Percentiles rank a stretch among this genome's conserved stretches.
phyloP scores from a whole-genome alignment of 441 rosid genomes.

The Erysimum pusillum region DNA sequence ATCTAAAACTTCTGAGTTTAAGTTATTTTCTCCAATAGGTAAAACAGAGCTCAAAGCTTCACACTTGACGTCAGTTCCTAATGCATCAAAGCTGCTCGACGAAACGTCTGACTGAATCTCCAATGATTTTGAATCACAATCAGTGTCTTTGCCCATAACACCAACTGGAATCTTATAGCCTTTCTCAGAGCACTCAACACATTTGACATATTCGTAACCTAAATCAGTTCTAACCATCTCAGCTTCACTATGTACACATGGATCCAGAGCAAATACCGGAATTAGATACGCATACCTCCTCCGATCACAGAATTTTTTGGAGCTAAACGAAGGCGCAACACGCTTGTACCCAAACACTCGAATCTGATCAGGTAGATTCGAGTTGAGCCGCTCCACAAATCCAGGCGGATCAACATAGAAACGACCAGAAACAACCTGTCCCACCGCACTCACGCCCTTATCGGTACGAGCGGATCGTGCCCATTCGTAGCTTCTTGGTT shows the following conservation, averaged over 20 bases:
- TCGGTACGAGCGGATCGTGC: slow-evolving; percentile 95
- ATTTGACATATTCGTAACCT: slow-evolving; percentile 74
- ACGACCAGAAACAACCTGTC: slow-evolving; percentile 91
- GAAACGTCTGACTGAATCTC: slow-evolving; percentile 50
- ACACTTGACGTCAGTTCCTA: slow-evolving; percentile 18
- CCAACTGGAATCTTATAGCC: slow-evolving; percentile 78
- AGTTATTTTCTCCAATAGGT: slow-evolving; percentile 30
- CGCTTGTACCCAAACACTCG: slow-evolving; percentile 85
- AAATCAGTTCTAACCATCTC: slow-evolving; percentile 82
- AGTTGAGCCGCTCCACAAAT: slow-evolving; percentile 72
- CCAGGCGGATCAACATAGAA: slow-evolving; percentile 94
- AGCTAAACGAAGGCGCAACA: slow-evolving; percentile 73
- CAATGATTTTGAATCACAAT: slow-evolving; percentile 32
- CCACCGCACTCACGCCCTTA: slow-evolving; percentile 95
- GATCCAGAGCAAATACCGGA: slow-evolving; percentile 90
- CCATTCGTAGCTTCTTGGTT: slow-evolving; percentile 79
- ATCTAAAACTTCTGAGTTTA: slow-evolving; percentile 7
- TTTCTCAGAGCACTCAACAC: slow-evolving; percentile 83
- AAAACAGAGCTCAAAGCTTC: slow-evolving; percentile 35
- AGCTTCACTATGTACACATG: slow-evolving; percentile 76
- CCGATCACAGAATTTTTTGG: slow-evolving; percentile 89
- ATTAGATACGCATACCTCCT: slow-evolving; percentile 92
- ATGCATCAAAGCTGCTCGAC: slow-evolving; percentile 47
- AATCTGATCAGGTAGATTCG: slow-evolving; percentile 69
- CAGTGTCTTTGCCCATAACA: slow-evolving; percentile 72